Conservation (phyloP, 441 rosid genomes). For the Isatis lusitanica region DNA sequence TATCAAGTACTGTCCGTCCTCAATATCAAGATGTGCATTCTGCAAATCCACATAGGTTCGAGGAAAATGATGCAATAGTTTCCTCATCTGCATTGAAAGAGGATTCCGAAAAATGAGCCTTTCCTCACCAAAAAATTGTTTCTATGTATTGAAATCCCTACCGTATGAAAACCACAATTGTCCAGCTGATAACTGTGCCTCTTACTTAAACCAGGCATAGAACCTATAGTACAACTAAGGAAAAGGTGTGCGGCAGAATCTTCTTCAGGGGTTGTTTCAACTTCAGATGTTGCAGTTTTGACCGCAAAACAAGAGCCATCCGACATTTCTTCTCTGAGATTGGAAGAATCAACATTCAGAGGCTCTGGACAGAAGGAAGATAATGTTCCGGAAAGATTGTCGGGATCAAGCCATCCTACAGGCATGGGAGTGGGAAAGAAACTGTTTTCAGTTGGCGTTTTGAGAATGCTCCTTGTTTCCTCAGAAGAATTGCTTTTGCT, state of each 20-base stretch:
- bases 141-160: constrained; percentile 35
- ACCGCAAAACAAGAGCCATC: constrained; percentile 34
- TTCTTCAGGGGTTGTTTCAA: constrained; percentile 44
- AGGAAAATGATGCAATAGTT: constrained; percentile 90
- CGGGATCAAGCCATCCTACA: constrained; percentile 53
- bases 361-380: constrained; percentile 45
- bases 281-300: constrained; percentile 35
- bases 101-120: constrained; percentile 20
- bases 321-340: constrained; percentile 32
- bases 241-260: constrained; percentile 37
- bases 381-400: constrained; percentile 45
- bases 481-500: constrained; percentile 38
- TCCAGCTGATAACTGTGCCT: constrained; percentile 65
- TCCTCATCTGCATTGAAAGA: constrained; percentile 57
- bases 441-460: constrained; percentile 39
- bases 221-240: constrained; percentile 61
- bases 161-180: constrained; percentile 84
- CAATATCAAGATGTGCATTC: constrained; percentile 76
- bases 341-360: constrained; percentile 42
- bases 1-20: constrained; percentile 89
- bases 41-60: constrained; percentile 90
- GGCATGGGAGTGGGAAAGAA: constrained; percentile 40
- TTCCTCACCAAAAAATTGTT: constrained; percentile 9
- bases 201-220: constrained; percentile 69
- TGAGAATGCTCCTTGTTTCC: constrained; percentile 38